Base-by-base conservation (phyloP, 2,329 filamentous ascomycete species). In the Cercospora sojina region DNA sequence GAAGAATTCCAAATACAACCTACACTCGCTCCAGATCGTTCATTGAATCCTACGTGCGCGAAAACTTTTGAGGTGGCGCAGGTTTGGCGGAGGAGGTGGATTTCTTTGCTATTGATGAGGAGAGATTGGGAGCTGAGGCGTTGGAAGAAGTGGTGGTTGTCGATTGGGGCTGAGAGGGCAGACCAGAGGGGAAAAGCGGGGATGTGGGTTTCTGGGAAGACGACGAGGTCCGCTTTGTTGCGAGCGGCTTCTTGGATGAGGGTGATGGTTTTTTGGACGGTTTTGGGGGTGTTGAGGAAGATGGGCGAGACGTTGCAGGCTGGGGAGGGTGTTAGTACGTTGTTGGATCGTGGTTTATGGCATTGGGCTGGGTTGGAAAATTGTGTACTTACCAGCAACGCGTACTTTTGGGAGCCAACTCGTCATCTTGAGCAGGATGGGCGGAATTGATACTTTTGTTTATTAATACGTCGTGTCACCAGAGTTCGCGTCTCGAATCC, bases 171-270 rank as follows among this genome's bases (percentile, higher is more conserved):
- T 0, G 70, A 62, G 31, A 76, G 51, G n/a, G 83, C 76, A 20
- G 80, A 82, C 84, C 85, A 86, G 20, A 85, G 64, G 0, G 85
- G 84, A 58, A 85, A 87, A 0, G 82, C 84, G 0, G 84, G 79
- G 49, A 86, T 84, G 70, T 79, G 84, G 0, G 82, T 80, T 71
- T 86, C 84, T 0, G 85, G 84, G 68, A 86, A 86, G 29, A 85
- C 81, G 12, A 86, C 79, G 3, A 87, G 74, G 23, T 85, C 79
- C 7, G 84, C 83, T 57, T 61, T 59, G 59, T 82, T 78, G 1
- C 59, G 65, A 0, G 82, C 79, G 0, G 84, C 83, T 67, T 79
- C 71, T 16, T 79, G 73, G 63, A 87, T 84, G 8, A 84, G 72
- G 0, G 68, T 67, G 43, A 85, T 77, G 12, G 80, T 79, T 68